Base-by-base conservation (phyloP, 2,329 filamentous ascomycete genomes). In the Penicillium italicum region DNA sequence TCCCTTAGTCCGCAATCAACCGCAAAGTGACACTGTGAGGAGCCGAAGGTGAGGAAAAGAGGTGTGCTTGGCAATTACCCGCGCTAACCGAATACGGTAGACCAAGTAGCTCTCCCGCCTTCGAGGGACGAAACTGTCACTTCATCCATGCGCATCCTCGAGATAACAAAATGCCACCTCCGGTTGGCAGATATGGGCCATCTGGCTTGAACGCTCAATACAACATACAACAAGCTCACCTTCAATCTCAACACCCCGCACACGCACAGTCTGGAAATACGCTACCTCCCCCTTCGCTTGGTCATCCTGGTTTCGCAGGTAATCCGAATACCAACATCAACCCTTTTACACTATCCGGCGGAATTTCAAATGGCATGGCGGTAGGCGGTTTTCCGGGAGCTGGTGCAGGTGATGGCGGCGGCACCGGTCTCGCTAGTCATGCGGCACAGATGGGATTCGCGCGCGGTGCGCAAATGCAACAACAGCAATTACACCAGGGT, bases 391-490 rank as follows among this genome's bases (percentile, higher is more conserved):
- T 74, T 57, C 83, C 76, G 53, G 82, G 76, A 60, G 83, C 80
- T 63, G 80, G 75, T 54, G 65, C 77, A 44, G 82, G 82, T 10
- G 86, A 85, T 60, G 76, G 78, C 52, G 80, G 80, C 24, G 78
- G 79, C 55, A 88, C 89, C 20, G 90, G 91, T 1, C 83, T 96
- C 49, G 90, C 87, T 31, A 93, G 90, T 72, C 90, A 95, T 73
- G 91, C 90, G 60, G 91, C 90, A 57, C 86, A 93, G 68, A 89
- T 94, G 82, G 87, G 90, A 7, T 97, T 97, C 71, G 84, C 88
- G 56, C 87, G 93, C 69, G 88, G 86, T 72, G 88, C 78, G 72
- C 80, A 73, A 68, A 83, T 87, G 70, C 83, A 87, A 63, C 82
- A 83, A 56, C 82, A 85, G 59, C 76, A 79, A 61, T 65, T 75